Evolutionary conservation across 257 asterid genomes (phyloP).

Genomic region (Lycium ferocissimum): DNA sequence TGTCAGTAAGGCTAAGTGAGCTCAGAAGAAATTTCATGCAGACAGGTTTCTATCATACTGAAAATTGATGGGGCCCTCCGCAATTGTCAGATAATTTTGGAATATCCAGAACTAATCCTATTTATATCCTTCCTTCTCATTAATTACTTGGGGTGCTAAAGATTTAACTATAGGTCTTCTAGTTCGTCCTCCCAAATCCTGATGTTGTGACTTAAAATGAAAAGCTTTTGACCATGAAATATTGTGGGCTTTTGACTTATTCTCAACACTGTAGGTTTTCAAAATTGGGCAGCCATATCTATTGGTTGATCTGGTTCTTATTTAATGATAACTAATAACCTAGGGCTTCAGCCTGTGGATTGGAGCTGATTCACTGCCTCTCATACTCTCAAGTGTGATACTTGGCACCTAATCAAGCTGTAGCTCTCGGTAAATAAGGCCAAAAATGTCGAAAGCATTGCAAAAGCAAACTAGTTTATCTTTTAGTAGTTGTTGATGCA

Average conservation of each 20-base stretch:
- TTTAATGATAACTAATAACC: background rate
- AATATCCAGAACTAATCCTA: background rate
- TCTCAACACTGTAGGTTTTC: background rate
- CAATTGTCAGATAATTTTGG: background rate
- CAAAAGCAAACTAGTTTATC: background rate
- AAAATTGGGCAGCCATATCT: background rate
- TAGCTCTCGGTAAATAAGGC: background rate
- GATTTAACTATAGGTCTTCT: background rate
- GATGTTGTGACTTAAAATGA: background rate
- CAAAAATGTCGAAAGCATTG: background rate
- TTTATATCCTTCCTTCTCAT: background rate
- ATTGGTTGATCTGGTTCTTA: background rate
- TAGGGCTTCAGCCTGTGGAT: background rate
- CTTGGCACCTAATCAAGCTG: background rate
- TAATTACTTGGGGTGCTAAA: background rate
- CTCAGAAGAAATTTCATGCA: background rate
- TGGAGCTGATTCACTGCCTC: background rate
- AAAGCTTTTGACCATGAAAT: slow-evolving; percentile 11
- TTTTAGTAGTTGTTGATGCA: background rate
- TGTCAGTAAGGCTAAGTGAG: background rate
- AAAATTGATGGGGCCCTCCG: background rate
- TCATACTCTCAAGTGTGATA: background rate
- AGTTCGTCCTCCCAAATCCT: background rate
- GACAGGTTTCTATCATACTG: background rate
- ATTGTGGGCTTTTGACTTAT: background rate